A percentile compares a stretch with the other conserved stretches of the same genome.
Conservation (phyloP, 306 rosid species). For the Quercus engelmannii region DNA sequence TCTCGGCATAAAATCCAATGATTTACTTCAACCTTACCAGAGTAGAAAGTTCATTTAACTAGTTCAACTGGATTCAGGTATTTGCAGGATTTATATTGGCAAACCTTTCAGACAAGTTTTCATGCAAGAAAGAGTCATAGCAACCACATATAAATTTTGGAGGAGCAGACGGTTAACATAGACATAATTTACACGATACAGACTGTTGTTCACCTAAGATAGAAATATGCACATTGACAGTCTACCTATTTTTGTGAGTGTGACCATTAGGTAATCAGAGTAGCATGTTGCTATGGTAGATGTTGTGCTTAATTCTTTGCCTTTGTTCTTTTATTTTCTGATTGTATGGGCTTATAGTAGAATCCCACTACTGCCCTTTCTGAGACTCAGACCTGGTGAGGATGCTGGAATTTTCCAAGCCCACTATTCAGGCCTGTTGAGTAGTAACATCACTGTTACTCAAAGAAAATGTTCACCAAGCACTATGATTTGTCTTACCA, state of each 20-base stretch:
- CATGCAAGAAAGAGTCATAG: conserved; percentile 21
- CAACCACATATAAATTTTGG: neutral
- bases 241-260: neutral
- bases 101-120: conserved; percentile 53
- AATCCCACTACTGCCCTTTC: too few species aligned
- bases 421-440: too few species aligned
- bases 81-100: conserved; percentile 69
- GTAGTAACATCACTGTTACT: too few species aligned
- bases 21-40: neutral
- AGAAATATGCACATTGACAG: neutral
- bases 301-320: neutral
- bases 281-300: neutral
- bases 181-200: neutral
- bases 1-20: neutral
- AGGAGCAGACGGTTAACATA: conserved; percentile 1
- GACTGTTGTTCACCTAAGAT: neutral
- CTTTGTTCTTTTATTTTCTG: neutral
- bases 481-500: too few species aligned
- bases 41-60: neutral
- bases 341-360: too few species aligned
- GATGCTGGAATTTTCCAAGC: too few species aligned
- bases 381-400: too few species aligned
- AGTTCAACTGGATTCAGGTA: conserved; percentile 43
- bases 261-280: neutral
- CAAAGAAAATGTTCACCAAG: too few species aligned